A percentile compares a stretch with the other conserved stretches of the same genome.
phyloP scores from a whole-genome alignment of 768 basidiomycete species.

The Cyclocybe aegerita region DNA sequence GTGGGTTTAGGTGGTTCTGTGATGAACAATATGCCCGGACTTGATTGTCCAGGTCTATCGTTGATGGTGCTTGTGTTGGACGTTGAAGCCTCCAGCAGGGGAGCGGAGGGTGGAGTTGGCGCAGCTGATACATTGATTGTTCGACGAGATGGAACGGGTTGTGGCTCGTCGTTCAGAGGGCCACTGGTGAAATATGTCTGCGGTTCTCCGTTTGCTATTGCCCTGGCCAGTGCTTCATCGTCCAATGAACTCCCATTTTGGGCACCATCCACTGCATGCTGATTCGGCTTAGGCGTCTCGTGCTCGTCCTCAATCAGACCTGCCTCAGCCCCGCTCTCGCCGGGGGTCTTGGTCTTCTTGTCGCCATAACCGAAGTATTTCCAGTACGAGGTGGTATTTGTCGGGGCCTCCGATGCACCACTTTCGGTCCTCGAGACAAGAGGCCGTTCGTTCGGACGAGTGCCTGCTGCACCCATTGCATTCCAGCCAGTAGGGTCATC shows the following conservation, averaged over 20 bases:
- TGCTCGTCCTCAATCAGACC: not conserved
- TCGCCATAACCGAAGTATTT: constrained; percentile 4
- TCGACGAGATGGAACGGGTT: too few relatives aligned
- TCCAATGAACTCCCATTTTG: not conserved
- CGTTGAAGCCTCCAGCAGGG: too few relatives aligned
- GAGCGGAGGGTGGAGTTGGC: too few relatives aligned
- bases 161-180: too few relatives aligned
- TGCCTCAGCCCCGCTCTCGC: not conserved
- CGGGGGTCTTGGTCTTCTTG: not conserved
- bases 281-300: not conserved
- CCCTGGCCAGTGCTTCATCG: not conserved
- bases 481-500: constrained; percentile 66
- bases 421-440: constrained; percentile 17
- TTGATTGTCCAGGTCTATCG: not conserved
- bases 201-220: not conserved
- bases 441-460: constrained; percentile 13
- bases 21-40: constrained; percentile 4
- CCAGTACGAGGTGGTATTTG: constrained; percentile 6
- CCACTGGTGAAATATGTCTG: too few relatives aligned
- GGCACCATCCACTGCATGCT: not conserved
- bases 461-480: constrained; percentile 27
- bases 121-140: too few relatives aligned
- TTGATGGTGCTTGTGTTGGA: not conserved
- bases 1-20: constrained; percentile 16
- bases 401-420: constrained; percentile 4